Evolutionary conservation across 176 grass and related monocot species (phyloP).

Genomic region (Musa acuminata): DNA sequence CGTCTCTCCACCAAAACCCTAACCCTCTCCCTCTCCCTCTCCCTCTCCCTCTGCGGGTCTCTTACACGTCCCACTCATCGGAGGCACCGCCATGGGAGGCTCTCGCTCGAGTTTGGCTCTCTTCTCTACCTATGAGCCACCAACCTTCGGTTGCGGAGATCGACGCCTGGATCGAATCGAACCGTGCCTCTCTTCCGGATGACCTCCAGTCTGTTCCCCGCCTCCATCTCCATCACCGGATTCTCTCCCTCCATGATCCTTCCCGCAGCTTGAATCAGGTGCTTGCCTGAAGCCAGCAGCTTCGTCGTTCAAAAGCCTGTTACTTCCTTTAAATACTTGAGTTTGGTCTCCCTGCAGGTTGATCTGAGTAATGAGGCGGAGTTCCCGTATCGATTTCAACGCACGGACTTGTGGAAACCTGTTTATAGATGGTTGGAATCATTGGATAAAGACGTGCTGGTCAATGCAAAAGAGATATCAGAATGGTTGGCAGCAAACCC

Average conservation of each 20-base stretch:
- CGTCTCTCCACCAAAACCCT: background rate
- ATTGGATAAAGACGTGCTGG: constrained; percentile 55
- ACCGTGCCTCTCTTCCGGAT: constrained; percentile 13
- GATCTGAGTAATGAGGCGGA: constrained; percentile 54
- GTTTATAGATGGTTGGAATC: constrained; percentile 83
- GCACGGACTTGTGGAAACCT: constrained; percentile 88
- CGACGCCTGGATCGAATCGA: constrained; percentile 61
- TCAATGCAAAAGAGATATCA: constrained; percentile 64
- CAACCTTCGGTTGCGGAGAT: constrained; percentile 45
- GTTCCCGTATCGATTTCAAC: constrained; percentile 82
- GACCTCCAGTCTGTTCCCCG: constrained; percentile 44
- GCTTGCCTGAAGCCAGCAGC: background rate
- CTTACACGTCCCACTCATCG: constrained; percentile 9
- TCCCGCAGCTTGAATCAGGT: constrained; percentile 23
- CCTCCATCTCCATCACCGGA: constrained; percentile 51
- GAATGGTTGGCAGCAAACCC: constrained; percentile 72
- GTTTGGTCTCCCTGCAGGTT: constrained; percentile 27
- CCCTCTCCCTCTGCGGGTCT: constrained; percentile 5
- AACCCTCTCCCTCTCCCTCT: constrained; percentile 1
- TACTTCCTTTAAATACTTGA: background rate
- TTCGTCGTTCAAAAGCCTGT: background rate
- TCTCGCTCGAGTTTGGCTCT: constrained; percentile 38
- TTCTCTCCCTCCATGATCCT: constrained; percentile 36
- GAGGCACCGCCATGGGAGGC: constrained; percentile 43
- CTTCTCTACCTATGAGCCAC: constrained; percentile 48